Percentiles rank a stretch among this genome's conserved stretches.
phyloP scores from a whole-genome alignment of 345 rosid genomes.

The Citrus australasica region DNA sequence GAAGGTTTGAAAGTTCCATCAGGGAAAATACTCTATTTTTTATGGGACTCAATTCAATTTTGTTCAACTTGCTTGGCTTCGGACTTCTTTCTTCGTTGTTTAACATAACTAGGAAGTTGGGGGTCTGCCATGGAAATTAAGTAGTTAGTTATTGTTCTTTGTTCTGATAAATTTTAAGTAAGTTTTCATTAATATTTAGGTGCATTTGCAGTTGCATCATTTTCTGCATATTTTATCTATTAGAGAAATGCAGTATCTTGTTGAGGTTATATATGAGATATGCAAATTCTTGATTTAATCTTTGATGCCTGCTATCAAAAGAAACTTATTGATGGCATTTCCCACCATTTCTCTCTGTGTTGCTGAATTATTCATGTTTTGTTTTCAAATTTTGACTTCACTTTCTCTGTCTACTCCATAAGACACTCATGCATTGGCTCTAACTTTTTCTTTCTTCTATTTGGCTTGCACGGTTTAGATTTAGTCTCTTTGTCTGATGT shows the following conservation, averaged over 20 bases:
- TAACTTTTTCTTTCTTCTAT: not conserved
- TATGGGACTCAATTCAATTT: too few relatives aligned
- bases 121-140: not conserved
- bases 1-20: not conserved
- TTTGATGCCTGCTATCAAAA: too few relatives aligned
- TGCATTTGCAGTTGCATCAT: too few relatives aligned
- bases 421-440: not conserved
- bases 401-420: not conserved
- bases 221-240: not conserved
- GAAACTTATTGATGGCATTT: too few relatives aligned
- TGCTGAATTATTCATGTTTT: not conserved
- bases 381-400: not conserved
- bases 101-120: not conserved
- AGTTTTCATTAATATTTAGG: not conserved
- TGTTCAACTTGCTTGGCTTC: not conserved
- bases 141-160: not conserved
- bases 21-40: too few relatives aligned
- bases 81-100: not conserved
- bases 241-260: not conserved
- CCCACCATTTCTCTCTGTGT: not conserved
- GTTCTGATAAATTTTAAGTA: not conserved
- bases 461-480: slow-evolving; percentile 45
- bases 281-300: not conserved
- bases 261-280: not conserved
- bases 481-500: slow-evolving; percentile 69